Evolutionary conservation across 768 basidiomycete species (phyloP), one percentile per base, ranked within the genome.

Genomic region (Gymnopilus junonius): DNA sequence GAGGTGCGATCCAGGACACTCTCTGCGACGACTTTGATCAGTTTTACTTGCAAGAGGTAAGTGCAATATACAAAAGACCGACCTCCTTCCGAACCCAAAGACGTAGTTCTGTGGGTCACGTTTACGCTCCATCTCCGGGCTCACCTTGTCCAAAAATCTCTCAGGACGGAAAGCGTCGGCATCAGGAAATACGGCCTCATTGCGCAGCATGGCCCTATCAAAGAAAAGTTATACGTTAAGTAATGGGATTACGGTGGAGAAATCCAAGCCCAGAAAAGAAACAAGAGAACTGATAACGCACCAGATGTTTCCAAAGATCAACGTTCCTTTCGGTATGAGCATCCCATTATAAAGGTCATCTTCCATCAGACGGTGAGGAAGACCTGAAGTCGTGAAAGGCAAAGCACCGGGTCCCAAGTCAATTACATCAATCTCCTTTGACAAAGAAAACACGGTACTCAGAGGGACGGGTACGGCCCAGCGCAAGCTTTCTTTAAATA

Each of bases 311-410:
- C 57, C 55, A n/a, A 67, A 64, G 1, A 66, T 50, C 14, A 71
- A 54, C 1, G 70, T 67, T 14, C 71, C 71, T 59, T 67, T 55
- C 3, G 68, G 70, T 4, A 72, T 64, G 29, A 67, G 61, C 65
- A 75, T 77, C 5, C 76, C 74, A 3, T 73, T 62, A 50, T 77
- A 74, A 29, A 70, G 67, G 40, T 77, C 76, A 35, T 77, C 74
- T 46, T 70, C 62, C 59, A 73, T 71, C 37, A 73, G 45, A 23
- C 73, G 66, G 63, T 77, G 74, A 3, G 74, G 69, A 14, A 77
- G 64, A 39, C 69, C 74, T 75, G 65, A 37, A 67, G 57, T n/a
- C 63, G 7, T 42, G 61, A 17, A 63, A 46, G 58, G 55, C 65
- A 34, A 64, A 43, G 50, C 17, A 51, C 8, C 31, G 4, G 15